Evolutionary conservation across 1,139 yeast species (phyloP).

Genomic region (Hyphopichia buzzinii): DNA sequence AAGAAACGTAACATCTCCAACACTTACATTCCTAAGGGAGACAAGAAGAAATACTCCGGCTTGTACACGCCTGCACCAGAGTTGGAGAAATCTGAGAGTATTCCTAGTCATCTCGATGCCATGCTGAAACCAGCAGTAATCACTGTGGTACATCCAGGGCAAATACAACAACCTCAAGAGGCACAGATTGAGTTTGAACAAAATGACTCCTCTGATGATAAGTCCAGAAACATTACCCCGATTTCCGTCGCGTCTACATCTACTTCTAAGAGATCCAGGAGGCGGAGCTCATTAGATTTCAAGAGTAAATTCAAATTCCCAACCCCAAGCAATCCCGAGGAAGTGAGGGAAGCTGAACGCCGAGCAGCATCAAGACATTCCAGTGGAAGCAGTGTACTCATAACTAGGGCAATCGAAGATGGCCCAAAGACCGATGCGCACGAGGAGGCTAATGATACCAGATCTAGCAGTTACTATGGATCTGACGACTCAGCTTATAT

Average conservation of each 20-base stretch:
- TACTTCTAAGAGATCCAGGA: not conserved
- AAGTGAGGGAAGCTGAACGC: not conserved
- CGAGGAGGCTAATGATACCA: conserved; percentile 4
- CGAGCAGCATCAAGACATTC: not conserved
- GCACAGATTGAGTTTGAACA: no score
- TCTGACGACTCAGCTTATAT: not conserved
- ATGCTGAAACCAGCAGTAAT: no score
- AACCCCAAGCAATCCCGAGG: not conserved
- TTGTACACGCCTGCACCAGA: conserved; percentile 17
- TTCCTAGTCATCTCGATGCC: conserved; percentile 1
- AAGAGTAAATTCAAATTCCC: conserved; percentile 3
- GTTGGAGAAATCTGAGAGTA: conserved; percentile 5
- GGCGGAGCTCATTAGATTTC: not conserved
- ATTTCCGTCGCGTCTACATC: no score
- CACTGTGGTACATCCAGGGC: no score
- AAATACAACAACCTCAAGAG: no score
- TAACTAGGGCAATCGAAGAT: not conserved
- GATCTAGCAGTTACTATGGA: not conserved
- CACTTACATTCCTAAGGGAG: conserved; percentile 21
- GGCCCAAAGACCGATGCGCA: conserved; percentile 5
- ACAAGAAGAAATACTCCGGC: conserved; percentile 12
- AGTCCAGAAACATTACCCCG: no score
- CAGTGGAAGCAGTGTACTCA: not conserved
- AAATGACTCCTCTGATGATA: no score
- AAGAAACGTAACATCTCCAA: conserved; percentile 13